Base-by-base conservation (phyloP, 345 rosid species). In the Murraya koenigii region DNA sequence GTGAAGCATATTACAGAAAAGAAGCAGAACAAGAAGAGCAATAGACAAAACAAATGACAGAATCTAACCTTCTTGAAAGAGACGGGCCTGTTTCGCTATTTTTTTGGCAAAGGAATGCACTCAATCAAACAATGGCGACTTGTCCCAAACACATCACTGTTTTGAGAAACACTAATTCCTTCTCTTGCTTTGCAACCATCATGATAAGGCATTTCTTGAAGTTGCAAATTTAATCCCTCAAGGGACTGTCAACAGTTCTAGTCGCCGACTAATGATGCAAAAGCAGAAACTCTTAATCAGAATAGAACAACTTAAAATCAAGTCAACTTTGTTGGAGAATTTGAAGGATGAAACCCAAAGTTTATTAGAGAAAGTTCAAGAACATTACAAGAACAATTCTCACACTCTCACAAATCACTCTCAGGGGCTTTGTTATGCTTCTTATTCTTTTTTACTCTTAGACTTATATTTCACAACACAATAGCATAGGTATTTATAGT, bases 211-310 rank as follows among this genome's bases (percentile, higher is more conserved):
- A 94, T 84, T 94, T 96, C 82, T 96, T 90, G 86, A 91, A 94
- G 68, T 94, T 94, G 5, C 95, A 94, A 49, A 96, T 91, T 88
- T 96, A 97, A 19, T 89, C 94, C 99, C 97, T 91, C 62, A 89
- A 90, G 75, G 84, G 85, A 83, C 90, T 86, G 78, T 94, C 98
- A 14, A 92, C 88, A 2, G 79, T 88, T 82, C 98, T 91, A 59
- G 94, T 83, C 55, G 95, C 82, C 38, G 92, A 88, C 69, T 92
- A 98, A 69, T 95, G 99, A 96, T 93, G 92, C 68, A 35, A 72
- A 82, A 59, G 54, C 17, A 47, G 0, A 47, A 47, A 47, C 54
- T 14, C 54, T 47, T 14, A 11, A 47, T 47, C 19, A 47, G 19
- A 47, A 47, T 47, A 47, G 19, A 47, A 44, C 15, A 44, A 47